Evolutionary conservation across 2,329 filamentous ascomycete genomes (phyloP), one percentile per base, ranked within the genome.

Genomic region (Boeremia lycopersici): DNA sequence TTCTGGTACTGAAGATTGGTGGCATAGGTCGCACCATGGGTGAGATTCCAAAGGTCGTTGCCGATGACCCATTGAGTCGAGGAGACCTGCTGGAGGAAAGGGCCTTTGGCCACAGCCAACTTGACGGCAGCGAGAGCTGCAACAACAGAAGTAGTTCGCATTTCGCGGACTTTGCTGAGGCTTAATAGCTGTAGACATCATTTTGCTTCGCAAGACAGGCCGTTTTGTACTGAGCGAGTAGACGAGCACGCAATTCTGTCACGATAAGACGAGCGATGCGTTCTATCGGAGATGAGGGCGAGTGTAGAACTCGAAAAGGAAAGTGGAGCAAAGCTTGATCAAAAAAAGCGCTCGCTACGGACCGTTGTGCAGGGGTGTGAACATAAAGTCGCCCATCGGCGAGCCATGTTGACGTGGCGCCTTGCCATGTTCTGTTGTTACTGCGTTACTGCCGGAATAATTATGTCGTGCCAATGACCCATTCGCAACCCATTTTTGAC

Each of bases 21-120:
- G 2, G 67, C 74, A 39, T 68, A 72, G n/a, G 53, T 62, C 8
- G 44, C 45, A 3, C 63, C 62, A 29, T 71, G 65, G 0, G 71
- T 74, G n/a, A 73, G 54, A 39, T 74, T 74, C 72, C 72, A 74
- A 6, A 71, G 29, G 25, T 73, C 65, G 36, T 74, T 74, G 12
- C 72, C 72, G 29, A 74, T 63, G n/a, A 64, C 35, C 64, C 64
- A 68, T 33, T 59, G 57, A 9, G 53, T 60, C 12, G 53, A 30
- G 33, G 51, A 57, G 12, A 67, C 34, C 36, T 57, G 47, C 25
- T 65, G 53, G 12, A 70, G 49, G 28, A 70, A 70, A 5, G 64
- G 64, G 4, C 61, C 61, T 25, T 51, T 47, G 2, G 57, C 57
- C 3, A 34, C 17, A 7, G 33, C 31, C 29, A 23, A 35, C 25